phyloP scores from a whole-genome alignment of 768 basidiomycete genomes.

The Auriculariales sp. region DNA sequence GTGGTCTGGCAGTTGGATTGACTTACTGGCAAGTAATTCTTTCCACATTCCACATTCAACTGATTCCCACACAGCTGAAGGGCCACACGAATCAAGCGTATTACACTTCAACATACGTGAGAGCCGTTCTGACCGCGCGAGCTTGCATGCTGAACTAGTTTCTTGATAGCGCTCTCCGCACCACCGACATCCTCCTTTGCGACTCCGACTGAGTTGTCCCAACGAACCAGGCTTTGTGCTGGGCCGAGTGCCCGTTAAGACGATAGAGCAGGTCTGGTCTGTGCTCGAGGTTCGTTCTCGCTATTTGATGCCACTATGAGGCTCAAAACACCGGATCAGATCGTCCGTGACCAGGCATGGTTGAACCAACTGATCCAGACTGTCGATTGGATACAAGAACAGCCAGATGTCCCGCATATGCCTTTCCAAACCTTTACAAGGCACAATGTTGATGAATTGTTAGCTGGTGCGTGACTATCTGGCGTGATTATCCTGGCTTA shows the following conservation, averaged over 20 bases:
- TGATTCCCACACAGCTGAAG: too few species aligned
- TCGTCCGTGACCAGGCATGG: conserved; percentile 77
- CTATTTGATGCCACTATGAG: conserved; percentile 2
- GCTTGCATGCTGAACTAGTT: neutral
- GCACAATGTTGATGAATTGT: conserved; percentile 47
- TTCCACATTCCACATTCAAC: too few species aligned
- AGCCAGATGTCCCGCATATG: conserved; percentile 17
- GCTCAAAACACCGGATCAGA: conserved; percentile 19
- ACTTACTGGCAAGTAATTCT: conserved; percentile 39
- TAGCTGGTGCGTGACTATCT: conserved; percentile 33
- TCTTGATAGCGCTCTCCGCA: conserved; percentile 44
- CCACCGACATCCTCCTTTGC: conserved; percentile 51
- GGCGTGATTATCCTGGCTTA: neutral
- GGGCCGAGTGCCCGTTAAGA: conserved; percentile 55
- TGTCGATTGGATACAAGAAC: conserved; percentile 50
- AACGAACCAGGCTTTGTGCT: conserved; percentile 66
- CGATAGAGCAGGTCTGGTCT: conserved; percentile 58
- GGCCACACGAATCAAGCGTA: too few species aligned
- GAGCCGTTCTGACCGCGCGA: neutral
- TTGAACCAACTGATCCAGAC: conserved; percentile 53
- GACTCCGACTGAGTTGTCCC: conserved; percentile 49
- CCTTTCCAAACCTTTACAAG: conserved; percentile 24
- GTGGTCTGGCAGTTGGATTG: conserved; percentile 48
- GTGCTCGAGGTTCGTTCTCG: conserved; percentile 44
- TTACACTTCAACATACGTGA: too few species aligned